Conservation (phyloP, 2,329 filamentous ascomycete species). For the Septoria linicola region DNA sequence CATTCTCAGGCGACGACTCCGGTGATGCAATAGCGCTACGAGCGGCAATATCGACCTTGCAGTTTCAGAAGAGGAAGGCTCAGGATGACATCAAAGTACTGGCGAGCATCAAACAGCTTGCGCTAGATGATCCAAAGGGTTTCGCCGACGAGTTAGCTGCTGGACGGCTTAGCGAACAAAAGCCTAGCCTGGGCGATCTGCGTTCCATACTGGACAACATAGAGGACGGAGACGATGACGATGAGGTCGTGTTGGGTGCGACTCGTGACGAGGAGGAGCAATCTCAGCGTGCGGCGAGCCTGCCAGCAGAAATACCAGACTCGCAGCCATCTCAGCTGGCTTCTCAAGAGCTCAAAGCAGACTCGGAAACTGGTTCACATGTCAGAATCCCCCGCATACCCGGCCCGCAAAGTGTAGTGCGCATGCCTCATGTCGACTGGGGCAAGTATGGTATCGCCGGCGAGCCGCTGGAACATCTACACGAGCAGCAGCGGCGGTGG, state of each 20-base stretch:
- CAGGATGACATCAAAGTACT: conserved; percentile 71
- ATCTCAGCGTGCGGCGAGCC: conserved; percentile 10
- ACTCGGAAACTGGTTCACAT: not conserved
- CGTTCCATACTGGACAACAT: conserved; percentile 40
- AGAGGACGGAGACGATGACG: conserved; percentile 33
- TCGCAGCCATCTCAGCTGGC: conserved; percentile 18
- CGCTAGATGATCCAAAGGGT: conserved; percentile 66
- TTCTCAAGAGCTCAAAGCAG: not conserved
- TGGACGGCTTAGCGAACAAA: conserved; percentile 50
- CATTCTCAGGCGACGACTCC: conserved; percentile 58
- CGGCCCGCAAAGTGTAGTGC: conserved; percentile 74
- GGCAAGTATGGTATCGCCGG: conserved; percentile 89
- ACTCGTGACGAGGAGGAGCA: conserved; percentile 37
- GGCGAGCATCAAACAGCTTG: conserved; percentile 67
- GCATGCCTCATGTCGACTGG: conserved; percentile 91
- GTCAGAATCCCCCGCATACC: conserved; percentile 65
- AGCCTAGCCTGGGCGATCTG: conserved; percentile 33
- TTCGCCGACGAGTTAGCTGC: conserved; percentile 68
- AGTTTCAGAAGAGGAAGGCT: conserved; percentile 79
- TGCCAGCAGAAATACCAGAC: conserved; percentile 30
- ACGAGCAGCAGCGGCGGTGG: conserved; percentile 70
- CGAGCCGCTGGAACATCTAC: conserved; percentile 77
- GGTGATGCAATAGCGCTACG: conserved; percentile 84
- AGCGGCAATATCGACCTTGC: conserved; percentile 80
- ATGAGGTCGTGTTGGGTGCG: conserved; percentile 34